Evolutionary conservation across 2,329 filamentous ascomycete species (phyloP).

Genomic region (Fusarium avenaceum): DNA sequence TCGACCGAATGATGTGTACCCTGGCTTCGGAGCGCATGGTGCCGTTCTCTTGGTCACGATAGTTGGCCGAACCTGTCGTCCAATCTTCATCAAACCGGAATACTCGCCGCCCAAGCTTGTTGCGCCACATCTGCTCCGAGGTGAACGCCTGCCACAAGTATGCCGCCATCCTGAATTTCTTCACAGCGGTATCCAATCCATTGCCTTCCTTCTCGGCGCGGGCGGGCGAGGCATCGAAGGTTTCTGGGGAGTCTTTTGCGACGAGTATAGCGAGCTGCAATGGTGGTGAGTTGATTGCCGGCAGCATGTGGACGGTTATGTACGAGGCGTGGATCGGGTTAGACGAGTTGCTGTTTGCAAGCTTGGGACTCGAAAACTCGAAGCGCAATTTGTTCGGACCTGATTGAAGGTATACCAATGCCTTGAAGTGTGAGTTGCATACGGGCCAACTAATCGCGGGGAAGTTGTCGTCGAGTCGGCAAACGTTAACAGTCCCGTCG

Average conservation of each 20-base stretch:
- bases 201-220: slow-evolving; percentile 85
- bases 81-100: slow-evolving; percentile 97
- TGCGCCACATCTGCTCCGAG: slow-evolving; percentile 93
- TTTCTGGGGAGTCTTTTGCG: slow-evolving; percentile 87
- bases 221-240: slow-evolving; percentile 85
- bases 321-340: slow-evolving; percentile 82
- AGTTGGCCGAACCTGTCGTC: slow-evolving; percentile 84
- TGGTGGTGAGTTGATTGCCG: slow-evolving; percentile 81
- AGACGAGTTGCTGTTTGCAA: slow-evolving; percentile 75
- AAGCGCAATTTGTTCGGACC: slow-evolving; percentile 90
- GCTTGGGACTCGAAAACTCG: slow-evolving; percentile 87
- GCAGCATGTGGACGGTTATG: slow-evolving; percentile 88
- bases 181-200: slow-evolving; percentile 80
- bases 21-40: slow-evolving; percentile 91
- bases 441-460: slow-evolving; percentile 90
- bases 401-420: slow-evolving; percentile 88
- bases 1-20: slow-evolving; percentile 84
- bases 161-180: slow-evolving; percentile 94
- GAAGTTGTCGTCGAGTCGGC: slow-evolving; percentile 86
- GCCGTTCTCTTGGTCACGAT: slow-evolving; percentile 77
- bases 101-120: slow-evolving; percentile 85
- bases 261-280: slow-evolving; percentile 90
- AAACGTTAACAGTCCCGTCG: slow-evolving; percentile 84
- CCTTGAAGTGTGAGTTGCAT: slow-evolving; percentile 90
- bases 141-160: slow-evolving; percentile 99